Evolutionary conservation across 2,329 filamentous ascomycete species (phyloP).

Genomic region (Neofusicoccum laricinum): DNA sequence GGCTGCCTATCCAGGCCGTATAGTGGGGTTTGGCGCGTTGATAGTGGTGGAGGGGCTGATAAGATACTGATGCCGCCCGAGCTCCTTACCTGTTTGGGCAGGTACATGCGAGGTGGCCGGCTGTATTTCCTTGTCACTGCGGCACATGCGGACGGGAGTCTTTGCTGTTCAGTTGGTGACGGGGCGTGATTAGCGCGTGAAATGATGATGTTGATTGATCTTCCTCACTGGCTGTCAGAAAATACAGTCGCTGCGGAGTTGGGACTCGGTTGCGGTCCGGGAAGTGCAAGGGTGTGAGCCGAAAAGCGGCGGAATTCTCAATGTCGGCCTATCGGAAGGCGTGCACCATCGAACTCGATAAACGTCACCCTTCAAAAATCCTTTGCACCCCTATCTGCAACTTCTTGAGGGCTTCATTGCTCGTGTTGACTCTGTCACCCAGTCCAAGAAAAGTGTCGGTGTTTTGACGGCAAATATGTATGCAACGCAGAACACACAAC

Average conservation of each 20-base stretch:
- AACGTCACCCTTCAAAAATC: neutral
- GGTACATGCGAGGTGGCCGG: neutral
- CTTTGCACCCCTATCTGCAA: neutral
- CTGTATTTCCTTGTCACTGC: neutral
- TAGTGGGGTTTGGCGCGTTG: neutral
- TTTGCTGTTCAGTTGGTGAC: too few species aligned
- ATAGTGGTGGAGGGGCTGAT: slow-evolving; percentile 1
- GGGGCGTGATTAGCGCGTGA: too few species aligned
- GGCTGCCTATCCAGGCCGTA: neutral
- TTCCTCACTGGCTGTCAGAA: too few species aligned
- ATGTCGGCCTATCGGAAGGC: neutral
- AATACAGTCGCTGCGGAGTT: neutral
- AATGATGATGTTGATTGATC: too few species aligned
- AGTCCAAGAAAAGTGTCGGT: too few species aligned
- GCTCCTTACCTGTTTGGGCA: neutral
- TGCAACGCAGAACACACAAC: too few species aligned
- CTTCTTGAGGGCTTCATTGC: neutral
- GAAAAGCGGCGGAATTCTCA: neutral
- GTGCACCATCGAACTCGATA: neutral
- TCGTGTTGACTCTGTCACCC: neutral
- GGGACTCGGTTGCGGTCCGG: neutral
- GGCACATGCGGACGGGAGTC: neutral
- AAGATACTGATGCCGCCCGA: neutral
- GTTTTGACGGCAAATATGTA: too few species aligned
- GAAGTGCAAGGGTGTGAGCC: neutral